Conservation (phyloP, 805 yeast genomes). For the Teunomyces gatunensis region DNA sequence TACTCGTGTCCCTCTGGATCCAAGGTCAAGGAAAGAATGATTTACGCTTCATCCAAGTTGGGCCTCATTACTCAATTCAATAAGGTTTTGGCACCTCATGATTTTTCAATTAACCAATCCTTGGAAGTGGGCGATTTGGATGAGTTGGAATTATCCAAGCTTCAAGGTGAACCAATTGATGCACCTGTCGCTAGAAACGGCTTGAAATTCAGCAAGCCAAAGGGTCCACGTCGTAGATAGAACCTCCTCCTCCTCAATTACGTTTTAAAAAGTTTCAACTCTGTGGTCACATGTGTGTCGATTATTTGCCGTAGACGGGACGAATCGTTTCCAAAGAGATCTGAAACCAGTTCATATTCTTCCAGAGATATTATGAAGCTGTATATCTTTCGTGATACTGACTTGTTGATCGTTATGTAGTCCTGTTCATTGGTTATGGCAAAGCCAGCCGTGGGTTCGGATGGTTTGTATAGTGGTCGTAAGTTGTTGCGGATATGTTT, state of each 20-base stretch:
- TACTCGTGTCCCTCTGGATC: slow-evolving; percentile 91
- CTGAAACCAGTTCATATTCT: neutral
- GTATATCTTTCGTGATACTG: slow-evolving; percentile 61
- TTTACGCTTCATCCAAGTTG: slow-evolving; percentile 78
- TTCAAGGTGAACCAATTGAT: slow-evolving; percentile 19
- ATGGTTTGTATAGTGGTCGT: slow-evolving; percentile 44
- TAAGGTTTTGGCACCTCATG: slow-evolving; percentile 26
- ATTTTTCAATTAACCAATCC: slow-evolving; percentile 38
- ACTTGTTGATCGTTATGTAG: slow-evolving; percentile 62
- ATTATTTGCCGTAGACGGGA: slow-evolving; percentile 21
- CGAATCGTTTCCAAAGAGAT: slow-evolving; percentile 17
- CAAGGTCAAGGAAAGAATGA: slow-evolving; percentile 86
- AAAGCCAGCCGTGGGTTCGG: slow-evolving; percentile 23
- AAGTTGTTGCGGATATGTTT: slow-evolving; percentile 51
- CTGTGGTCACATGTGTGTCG: slow-evolving; percentile 21
- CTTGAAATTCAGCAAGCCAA: slow-evolving; percentile 55
- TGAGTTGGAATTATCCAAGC: slow-evolving; percentile 58
- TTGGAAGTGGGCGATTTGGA: slow-evolving; percentile 73
- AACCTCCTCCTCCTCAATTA: neutral
- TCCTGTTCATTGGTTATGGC: slow-evolving; percentile 29
- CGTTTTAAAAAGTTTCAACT: slow-evolving; percentile 10
- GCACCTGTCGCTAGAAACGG: slow-evolving; percentile 11
- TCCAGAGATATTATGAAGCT: slow-evolving; percentile 19
- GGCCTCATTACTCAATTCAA: slow-evolving; percentile 56
- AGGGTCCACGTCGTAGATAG: slow-evolving; percentile 59